Base-by-base conservation (phyloP, 2,329 filamentous ascomycete species). In the Botryotinia narcissicola region DNA sequence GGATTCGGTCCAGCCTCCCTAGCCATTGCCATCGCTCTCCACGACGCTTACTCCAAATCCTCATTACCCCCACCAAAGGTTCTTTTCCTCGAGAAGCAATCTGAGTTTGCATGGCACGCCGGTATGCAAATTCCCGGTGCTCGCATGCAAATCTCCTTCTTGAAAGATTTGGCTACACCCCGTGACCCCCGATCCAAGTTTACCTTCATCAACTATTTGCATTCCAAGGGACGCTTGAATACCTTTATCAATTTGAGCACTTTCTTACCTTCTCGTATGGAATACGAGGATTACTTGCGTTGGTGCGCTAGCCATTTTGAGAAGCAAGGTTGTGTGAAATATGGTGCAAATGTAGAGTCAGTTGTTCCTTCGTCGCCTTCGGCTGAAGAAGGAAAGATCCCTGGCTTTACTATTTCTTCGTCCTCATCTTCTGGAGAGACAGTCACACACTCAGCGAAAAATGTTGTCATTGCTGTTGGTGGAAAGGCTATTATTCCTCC, bases 91-190 rank as follows among this genome's bases (percentile, higher is more conserved):
- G 95, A 98, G 85, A 92, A 93, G 82, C 95, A 98, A 83, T 80
- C 86, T 46, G 84, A 87, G 66, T 98, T 98, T 80, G 90, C 92
- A 74, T 98, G 95, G 95, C 95, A 98, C 82, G 91, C 94, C 0
- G 95, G 95, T 74, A 98, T 98, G 95, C 89, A 98, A 74, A 88
- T 98, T 4, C 93, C 94, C 0, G 95, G 94, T 8, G 93, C 95
- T 70, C 94, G 92, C 84, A 98, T 98, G 95, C 95, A 98, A 82
- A 98, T 98, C 78, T 97, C 93, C 16, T 98, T 97, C 85, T 88
- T 98, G 84, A 98, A 98, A 84, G 95, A 98, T 81, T 89, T 98
- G 82, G 95, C 95, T 5, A 96, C 93, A 5, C 86, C 97, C 77
- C 89, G 95, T 73, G 91, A 98, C 81, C 95, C 95, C 12, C 89